A percentile compares a stretch with the other conserved stretches of the same genome.
Conservation (phyloP, 2,329 filamentous ascomycete genomes). For the Chalaropsis thielavioides region DNA sequence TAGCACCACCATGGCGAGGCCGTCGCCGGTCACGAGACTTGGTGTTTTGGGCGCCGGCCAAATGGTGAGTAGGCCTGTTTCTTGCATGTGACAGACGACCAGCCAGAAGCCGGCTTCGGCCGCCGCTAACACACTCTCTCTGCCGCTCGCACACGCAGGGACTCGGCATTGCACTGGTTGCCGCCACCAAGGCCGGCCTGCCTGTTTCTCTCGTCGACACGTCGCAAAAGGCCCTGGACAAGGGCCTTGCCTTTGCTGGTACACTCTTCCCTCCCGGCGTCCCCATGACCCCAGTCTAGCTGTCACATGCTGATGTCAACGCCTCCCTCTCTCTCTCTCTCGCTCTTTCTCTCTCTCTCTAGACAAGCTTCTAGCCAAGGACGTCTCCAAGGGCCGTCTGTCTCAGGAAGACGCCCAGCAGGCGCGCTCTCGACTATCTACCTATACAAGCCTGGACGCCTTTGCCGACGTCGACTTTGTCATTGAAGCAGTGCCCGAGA, state of each 20-base stretch:
- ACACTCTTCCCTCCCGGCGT: constrained; percentile 22
- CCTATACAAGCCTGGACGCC: constrained; percentile 60
- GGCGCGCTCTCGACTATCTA: constrained; percentile 51
- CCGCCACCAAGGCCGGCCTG: constrained; percentile 67
- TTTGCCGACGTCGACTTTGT: constrained; percentile 84
- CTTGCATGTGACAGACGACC: background rate
- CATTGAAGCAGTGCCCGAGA: constrained; percentile 93
- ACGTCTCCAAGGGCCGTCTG: constrained; percentile 75
- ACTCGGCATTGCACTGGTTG: constrained; percentile 87
- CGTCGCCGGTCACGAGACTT: constrained; percentile 59
- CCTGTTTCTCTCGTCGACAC: constrained; percentile 77
- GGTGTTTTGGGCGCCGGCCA: constrained; percentile 91
- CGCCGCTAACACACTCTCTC: no score
- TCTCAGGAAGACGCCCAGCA: constrained; percentile 67
- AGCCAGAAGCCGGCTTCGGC: no score
- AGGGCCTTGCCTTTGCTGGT: constrained; percentile 82
- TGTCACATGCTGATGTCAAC: background rate
- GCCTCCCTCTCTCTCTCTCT: no score
- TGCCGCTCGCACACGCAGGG: no score
- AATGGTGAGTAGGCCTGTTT: constrained; percentile 50
- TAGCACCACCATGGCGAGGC: constrained; percentile 51
- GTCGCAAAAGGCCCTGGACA: constrained; percentile 72
- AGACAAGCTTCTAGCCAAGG: constrained; percentile 89
- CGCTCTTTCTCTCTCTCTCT: constrained; percentile 9
- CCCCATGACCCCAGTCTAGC: background rate